A percentile compares a stretch with the other conserved stretches of the same genome.
These are phyloP conservation scores for Endocladia muricata DNA, from an alignment of 31 red algal genomes.

Conservation along the genomic window DNA sequence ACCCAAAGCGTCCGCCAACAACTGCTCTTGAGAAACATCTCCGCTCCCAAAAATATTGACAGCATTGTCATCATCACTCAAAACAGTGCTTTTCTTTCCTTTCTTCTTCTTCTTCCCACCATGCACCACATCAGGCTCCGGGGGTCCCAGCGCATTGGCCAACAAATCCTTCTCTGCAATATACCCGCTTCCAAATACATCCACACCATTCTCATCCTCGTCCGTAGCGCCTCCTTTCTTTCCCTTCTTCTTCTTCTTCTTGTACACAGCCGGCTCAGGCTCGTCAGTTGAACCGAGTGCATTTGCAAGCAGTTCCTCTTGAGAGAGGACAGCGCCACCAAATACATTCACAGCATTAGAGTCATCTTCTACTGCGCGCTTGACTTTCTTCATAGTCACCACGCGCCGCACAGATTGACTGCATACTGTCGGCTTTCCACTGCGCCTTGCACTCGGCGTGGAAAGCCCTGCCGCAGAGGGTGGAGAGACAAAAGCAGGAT, in stretches of 20 bases:
- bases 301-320: conserved; percentile 54
- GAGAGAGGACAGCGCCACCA: neutral
- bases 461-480: conserved; percentile 6
- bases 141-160: neutral
- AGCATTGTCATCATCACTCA: conserved; percentile 45
- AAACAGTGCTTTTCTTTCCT: conserved; percentile 17
- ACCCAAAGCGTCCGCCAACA: conserved; percentile 29
- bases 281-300: conserved; percentile 18
- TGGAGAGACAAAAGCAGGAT: neutral
- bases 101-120: conserved; percentile 34
- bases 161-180: neutral
- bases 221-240: neutral
- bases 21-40: conserved; percentile 41
- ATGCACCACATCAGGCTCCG: too few relatives aligned
- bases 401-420: conserved; percentile 5
- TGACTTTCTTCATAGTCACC: conserved; percentile 37
- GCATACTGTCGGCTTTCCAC: conserved; percentile 6
- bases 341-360: conserved; percentile 65
- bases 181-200: neutral
- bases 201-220: neutral
- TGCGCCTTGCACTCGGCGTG: neutral
- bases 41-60: conserved; percentile 53
- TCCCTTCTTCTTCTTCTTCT: neutral
- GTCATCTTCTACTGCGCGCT: neutral
- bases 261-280: neutral